These are phyloP conservation scores for Chlorella variabilis DNA, from an alignment of 163 green algal species.

Conservation along the genomic window DNA sequence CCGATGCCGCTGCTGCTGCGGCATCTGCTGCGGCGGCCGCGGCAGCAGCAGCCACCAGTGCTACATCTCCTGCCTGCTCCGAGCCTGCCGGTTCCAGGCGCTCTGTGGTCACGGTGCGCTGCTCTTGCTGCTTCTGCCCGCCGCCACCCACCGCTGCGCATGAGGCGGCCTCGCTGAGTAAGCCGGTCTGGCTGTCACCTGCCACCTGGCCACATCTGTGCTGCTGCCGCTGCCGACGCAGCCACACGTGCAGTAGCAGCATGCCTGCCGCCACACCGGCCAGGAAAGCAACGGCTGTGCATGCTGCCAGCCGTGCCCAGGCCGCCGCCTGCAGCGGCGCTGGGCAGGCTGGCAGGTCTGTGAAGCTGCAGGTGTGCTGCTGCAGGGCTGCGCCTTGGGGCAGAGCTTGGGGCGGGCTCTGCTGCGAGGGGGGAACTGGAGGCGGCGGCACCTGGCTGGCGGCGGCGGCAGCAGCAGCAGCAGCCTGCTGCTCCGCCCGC, in stretches of 20 bases:
- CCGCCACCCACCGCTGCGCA: not conserved
- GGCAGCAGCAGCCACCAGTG: too few species aligned
- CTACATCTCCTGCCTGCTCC: too few species aligned
- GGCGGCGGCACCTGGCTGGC: not conserved
- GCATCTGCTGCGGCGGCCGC: too few species aligned
- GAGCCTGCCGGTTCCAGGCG: too few species aligned
- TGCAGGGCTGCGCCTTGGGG: not conserved
- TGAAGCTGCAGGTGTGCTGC: not conserved
- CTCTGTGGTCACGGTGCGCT: too few species aligned
- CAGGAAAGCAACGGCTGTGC: not conserved
- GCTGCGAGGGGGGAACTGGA: not conserved
- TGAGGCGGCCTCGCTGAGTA: not conserved
- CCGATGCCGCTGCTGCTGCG: not conserved
- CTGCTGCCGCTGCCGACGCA: not conserved
- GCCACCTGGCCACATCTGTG: not conserved
- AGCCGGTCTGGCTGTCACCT: not conserved
- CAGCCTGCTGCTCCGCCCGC: slow-evolving; percentile 1
- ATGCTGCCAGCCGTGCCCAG: not conserved
- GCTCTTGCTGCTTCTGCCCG: too few species aligned
- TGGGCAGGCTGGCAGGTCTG: not conserved
- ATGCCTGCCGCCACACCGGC: not conserved
- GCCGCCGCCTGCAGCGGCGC: not conserved
- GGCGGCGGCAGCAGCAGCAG: not conserved
- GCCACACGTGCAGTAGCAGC: not conserved
- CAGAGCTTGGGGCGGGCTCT: not conserved